Evolutionary conservation across 352 stramenopile species (phyloP), one percentile per base, ranked within the genome.

Genomic region (Globisporangium middletonii): DNA sequence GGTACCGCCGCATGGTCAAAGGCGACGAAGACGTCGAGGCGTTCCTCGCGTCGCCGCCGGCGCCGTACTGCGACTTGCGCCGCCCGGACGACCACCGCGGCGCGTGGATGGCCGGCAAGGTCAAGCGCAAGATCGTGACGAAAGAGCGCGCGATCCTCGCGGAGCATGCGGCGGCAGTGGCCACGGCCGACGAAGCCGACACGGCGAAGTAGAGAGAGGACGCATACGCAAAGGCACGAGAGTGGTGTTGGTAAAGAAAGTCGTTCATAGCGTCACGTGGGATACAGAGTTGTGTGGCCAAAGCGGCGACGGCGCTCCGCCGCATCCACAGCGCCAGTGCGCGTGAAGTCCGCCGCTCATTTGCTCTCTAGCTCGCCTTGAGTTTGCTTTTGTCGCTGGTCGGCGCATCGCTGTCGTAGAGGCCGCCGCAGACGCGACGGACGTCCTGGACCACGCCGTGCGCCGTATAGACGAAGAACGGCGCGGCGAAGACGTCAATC

Each of bases 1-100:
- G 69, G 69, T 74, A 70, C 42, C 63, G 62, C 15, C 67, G 62
- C 26, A 60, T 77, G 49, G 69, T 69, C 28, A 74, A 69, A 52
- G 48, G 53, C 53, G 49, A 27, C 48, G 56, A 27, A 60, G 70
- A 66, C 47, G 51, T 55, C 9, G 62, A 72, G 6, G 52, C 45
- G 18, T 57, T 73, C 33, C 43, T 75, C 16, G 33, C 49, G 4
- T 50, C 27, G 2, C 64, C 68, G 9, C 64, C 68, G 1, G 56
- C 57, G 11, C 49, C 63, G 18, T 72, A 63, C 33, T 56, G 54
- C 15, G 68, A 75, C 27, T 41, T 75, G 55, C 64, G 68, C 16
- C 68, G 68, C 11, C 62, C 68, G 0, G 59, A 75, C 23, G 68
- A 70, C 47, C 68, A 75, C 50, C 68, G 68, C 33, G 62, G 60